phyloP scores from a whole-genome alignment of 208 protist genomes.

The Trypanosoma rangeli region DNA sequence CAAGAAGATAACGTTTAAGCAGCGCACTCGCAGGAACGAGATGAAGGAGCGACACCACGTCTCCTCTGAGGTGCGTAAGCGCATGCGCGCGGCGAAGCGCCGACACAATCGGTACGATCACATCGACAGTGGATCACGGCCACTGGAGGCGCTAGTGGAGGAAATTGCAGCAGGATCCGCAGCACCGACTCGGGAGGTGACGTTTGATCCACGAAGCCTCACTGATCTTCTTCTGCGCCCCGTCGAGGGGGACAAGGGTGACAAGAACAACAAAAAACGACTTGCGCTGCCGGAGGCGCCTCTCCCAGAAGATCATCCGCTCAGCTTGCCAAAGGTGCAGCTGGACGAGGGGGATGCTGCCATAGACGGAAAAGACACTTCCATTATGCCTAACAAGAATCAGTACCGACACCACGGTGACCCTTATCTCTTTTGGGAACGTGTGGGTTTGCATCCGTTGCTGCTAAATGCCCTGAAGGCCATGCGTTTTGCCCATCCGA shows the following conservation, averaged over 20 bases:
- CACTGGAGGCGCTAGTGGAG: conserved; percentile 62
- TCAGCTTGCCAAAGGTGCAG: conserved; percentile 42
- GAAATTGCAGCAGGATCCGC: conserved; percentile 67
- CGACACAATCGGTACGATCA: conserved; percentile 69
- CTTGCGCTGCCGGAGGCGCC: conserved; percentile 38
- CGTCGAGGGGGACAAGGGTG: neutral
- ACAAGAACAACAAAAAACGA: neutral
- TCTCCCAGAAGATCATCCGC: conserved; percentile 44
- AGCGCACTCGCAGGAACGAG: conserved; percentile 76
- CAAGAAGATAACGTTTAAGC: conserved; percentile 80
- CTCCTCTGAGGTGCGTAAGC: conserved; percentile 53
- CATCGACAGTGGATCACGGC: conserved; percentile 45
- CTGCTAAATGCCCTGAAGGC: conserved; percentile 64
- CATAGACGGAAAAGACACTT: conserved; percentile 24
- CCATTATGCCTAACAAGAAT: conserved; percentile 53
- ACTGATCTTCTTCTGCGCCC: conserved; percentile 66
- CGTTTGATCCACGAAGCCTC: conserved; percentile 69
- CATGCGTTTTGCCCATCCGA: conserved; percentile 83
- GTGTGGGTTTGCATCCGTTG: conserved; percentile 63
- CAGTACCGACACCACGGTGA: conserved; percentile 76
- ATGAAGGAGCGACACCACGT: conserved; percentile 65
- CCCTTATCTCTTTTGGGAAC: conserved; percentile 82
- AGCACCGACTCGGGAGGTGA: conserved; percentile 51
- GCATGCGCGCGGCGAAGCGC: conserved; percentile 50
- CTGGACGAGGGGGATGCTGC: neutral